Percentiles rank a stretch among this genome's conserved stretches.
Evolutionary conservation across 176 grass and related monocot species (phyloP).

Genomic region (Bothriochloa decipiens): DNA sequence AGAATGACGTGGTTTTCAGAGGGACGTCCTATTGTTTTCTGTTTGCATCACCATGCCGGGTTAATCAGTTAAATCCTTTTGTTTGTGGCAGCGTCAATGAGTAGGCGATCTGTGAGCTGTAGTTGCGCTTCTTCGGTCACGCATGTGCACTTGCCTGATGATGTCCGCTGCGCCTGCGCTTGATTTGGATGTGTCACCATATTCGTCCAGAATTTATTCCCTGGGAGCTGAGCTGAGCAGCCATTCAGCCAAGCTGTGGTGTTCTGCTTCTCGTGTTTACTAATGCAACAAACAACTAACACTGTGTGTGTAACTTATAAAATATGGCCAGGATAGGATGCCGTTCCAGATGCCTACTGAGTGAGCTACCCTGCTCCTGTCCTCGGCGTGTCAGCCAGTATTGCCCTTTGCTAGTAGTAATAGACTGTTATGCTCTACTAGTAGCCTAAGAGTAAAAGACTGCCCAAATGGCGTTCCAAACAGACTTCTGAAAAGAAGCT

Average conservation of each 20-base stretch:
- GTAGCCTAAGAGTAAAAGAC: not conserved
- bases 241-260: constrained; percentile 6
- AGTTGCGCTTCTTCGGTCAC: not conserved
- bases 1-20: not conserved
- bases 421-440: not conserved
- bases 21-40: not conserved
- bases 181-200: constrained; percentile 48
- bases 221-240: not conserved
- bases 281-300: constrained; percentile 27
- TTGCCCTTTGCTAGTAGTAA: no score
- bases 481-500: constrained; percentile 36
- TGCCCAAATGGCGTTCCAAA: not conserved
- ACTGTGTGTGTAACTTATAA: constrained; percentile 9
- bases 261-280: constrained; percentile 26
- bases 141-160: constrained; percentile 12
- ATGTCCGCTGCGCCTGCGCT: constrained; percentile 15
- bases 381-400: not conserved
- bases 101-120: constrained; percentile 4
- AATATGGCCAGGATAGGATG: constrained; percentile 23
- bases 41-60: not conserved
- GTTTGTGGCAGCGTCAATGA: not conserved
- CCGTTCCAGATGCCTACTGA: constrained; percentile 25
- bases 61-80: not conserved
- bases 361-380: not conserved
- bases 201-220: constrained; percentile 33